These are phyloP conservation scores for Elongisporangium prolatum DNA, from an alignment of 352 stramenopile genomes.

Conservation along the genomic window DNA sequence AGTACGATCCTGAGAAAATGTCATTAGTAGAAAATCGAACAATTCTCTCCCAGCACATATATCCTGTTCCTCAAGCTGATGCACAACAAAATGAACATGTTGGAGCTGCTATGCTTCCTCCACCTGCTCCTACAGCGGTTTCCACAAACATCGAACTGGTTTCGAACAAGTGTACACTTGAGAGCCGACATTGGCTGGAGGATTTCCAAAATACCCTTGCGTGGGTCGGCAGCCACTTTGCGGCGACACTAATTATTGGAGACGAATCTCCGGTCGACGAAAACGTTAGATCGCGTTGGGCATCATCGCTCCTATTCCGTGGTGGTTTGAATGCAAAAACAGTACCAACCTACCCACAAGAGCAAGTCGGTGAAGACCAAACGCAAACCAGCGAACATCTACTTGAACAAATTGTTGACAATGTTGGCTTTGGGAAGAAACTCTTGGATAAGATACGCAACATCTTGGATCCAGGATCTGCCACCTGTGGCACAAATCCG, in stretches of 20 bases:
- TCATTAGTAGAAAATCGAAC: slow-evolving; percentile 38
- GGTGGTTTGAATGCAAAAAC: slow-evolving; percentile 38
- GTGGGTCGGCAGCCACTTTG: slow-evolving; percentile 63
- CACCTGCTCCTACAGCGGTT: slow-evolving; percentile 3
- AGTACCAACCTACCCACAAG: slow-evolving; percentile 1
- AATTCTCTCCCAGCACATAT: slow-evolving; percentile 58
- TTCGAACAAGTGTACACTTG: slow-evolving; percentile 16
- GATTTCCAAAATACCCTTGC: slow-evolving; percentile 63
- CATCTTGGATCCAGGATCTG: slow-evolving; percentile 49
- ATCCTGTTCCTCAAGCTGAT: slow-evolving; percentile 12
- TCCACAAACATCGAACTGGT: slow-evolving; percentile 6
- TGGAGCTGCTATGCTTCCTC: slow-evolving; percentile 4
- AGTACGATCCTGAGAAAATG: slow-evolving; percentile 25
- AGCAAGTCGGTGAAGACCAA: slow-evolving; percentile 1
- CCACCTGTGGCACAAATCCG: slow-evolving; percentile 34
- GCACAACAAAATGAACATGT: slow-evolving; percentile 3
- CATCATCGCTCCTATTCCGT: slow-evolving; percentile 46
- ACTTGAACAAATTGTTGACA: slow-evolving; percentile 71
- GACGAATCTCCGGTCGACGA: slow-evolving; percentile 9
- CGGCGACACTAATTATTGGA: slow-evolving; percentile 45
- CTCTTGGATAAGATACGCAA: slow-evolving; percentile 76
- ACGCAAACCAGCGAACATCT: slow-evolving; percentile 42
- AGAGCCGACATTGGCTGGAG: slow-evolving; percentile 41
- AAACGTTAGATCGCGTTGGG: slow-evolving; percentile 37
- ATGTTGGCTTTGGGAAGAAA: slow-evolving; percentile 68